A percentile compares a stretch with the other conserved stretches of the same genome.
These are phyloP conservation scores for Nakataea oryzae DNA, from an alignment of 2,329 filamentous ascomycete genomes.

Conservation along the genomic window DNA sequence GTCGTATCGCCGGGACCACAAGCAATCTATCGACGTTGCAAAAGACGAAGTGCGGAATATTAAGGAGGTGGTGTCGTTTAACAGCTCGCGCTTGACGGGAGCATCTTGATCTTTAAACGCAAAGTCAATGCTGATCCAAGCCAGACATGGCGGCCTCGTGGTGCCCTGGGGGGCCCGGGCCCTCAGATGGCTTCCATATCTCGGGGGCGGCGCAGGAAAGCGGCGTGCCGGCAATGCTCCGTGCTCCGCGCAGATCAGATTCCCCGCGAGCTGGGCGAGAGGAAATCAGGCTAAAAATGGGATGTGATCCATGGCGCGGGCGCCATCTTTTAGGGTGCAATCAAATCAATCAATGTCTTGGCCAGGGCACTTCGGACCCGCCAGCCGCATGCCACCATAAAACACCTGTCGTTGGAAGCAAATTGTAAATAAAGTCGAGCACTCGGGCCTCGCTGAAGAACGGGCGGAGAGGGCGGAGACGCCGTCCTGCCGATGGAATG, in stretches of 20 bases:
- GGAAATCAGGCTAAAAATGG: not conserved
- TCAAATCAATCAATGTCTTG: not conserved
- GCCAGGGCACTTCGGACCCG: not conserved
- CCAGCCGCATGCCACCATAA: not conserved
- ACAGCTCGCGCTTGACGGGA: not conserved
- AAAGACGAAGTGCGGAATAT: not conserved
- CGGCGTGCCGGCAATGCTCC: too few species aligned
- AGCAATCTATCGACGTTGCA: not conserved
- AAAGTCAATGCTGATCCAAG: not conserved
- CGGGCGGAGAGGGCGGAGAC: too few species aligned
- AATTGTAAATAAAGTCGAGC: not conserved
- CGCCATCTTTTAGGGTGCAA: not conserved
- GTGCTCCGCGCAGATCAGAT: not conserved
- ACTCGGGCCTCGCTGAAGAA: not conserved
- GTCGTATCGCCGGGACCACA: too few species aligned
- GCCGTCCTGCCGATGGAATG: not conserved
- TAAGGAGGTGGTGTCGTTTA: not conserved
- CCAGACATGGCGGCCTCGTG: not conserved
- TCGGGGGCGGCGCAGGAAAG: too few species aligned
- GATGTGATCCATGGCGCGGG: too few species aligned
- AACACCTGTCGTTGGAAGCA: not conserved
- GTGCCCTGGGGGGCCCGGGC: too few species aligned
- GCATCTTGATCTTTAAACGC: not conserved
- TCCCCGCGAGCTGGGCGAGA: not conserved
- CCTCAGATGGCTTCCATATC: not conserved